These are phyloP conservation scores for Paragyromitra xinjiangensis DNA, from an alignment of 495 filamentous ascomycete genomes.

Conservation along the genomic window DNA sequence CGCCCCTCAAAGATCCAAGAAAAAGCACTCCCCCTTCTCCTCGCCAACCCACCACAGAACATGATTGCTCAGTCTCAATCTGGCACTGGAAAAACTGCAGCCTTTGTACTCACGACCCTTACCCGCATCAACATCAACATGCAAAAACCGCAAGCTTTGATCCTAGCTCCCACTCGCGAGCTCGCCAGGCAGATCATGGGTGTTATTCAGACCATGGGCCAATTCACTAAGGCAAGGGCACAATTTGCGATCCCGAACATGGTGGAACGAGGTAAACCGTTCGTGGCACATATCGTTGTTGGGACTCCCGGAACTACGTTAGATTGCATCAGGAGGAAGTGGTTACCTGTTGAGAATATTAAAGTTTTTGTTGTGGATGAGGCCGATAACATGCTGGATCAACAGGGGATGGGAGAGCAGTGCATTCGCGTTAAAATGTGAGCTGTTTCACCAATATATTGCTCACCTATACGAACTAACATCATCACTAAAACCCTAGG, in stretches of 20 bases:
- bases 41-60: constrained; percentile 82
- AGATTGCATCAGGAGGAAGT: constrained; percentile 79
- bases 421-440: constrained; percentile 86
- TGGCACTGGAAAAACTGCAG: constrained; percentile 96
- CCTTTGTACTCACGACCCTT: constrained; percentile 94
- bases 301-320: constrained; percentile 92
- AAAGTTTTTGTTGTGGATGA: constrained; percentile 88
- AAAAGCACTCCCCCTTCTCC: constrained; percentile 86
- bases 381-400: constrained; percentile 95
- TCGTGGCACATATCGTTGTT: constrained; percentile 81
- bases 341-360: constrained; percentile 70
- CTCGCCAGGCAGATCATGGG: constrained; percentile 91
- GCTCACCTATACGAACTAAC: constrained; percentile 1
- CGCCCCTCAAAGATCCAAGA: constrained; percentile 98
- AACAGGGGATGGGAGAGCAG: constrained; percentile 93
- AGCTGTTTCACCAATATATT: constrained; percentile 2
- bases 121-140: constrained; percentile 77
- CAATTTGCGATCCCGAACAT: constrained; percentile 83
- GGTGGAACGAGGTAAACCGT: constrained; percentile 66
- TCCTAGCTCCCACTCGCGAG: constrained; percentile 92
- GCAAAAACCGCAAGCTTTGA: constrained; percentile 76
- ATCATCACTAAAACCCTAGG: constrained; percentile 1
- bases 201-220: constrained; percentile 81
- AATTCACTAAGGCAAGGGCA: constrained; percentile 72
- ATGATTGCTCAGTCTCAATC: constrained; percentile 98